Evolutionary conservation across 2,329 filamentous ascomycete species (phyloP), one percentile per base, ranked within the genome.

Genomic region (Neonectria faginata): DNA sequence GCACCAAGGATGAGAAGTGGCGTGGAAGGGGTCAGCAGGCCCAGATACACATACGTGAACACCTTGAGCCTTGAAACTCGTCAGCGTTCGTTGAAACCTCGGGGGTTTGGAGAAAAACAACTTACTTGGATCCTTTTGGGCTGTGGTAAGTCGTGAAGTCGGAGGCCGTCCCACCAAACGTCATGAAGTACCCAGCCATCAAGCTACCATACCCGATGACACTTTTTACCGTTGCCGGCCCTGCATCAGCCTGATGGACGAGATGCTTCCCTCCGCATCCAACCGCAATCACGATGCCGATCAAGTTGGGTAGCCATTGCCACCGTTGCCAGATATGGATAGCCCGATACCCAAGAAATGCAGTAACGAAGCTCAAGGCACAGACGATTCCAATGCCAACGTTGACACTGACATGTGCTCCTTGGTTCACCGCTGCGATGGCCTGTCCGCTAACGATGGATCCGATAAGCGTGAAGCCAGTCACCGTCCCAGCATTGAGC

Each of bases 101-200:
- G 78, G 18, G 36, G n/a, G 14, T 9, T 45, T 4, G 18, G 9
- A 1, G 1, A 25, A 8, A 14, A 50, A 41, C 4, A 14, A 56
- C 70, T 69, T 53, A 73, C 72, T 70, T 74, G 31, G 67, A 63
- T 20, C 53, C 65, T 31, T 52, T 50, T 7, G 70, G 67, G 31
- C 48, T 64, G 74, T 87, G 83, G 69, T 89, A 89, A 9, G 84
- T 84, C n/a, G 83, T 82, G 64, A 87, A 88, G 68, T 89, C 86
- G n/a, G 84, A 85, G 0, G 81, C 83, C 4, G 84, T 84, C 3
- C 83, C 84, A 9, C 83, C 85, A 71, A 87, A 89, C 1, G 83
- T 85, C 64, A 88, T 78, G 48, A 88, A 83, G 61, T 86, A 85
- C 2, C 82, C 81, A 2, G 85, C 85, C 41, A 85, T 83, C 50